Evolutionary conservation across 2,329 filamentous ascomycete genomes (phyloP), one percentile per base, ranked within the genome.

Genomic region (Ophiostoma angusticollis): DNA sequence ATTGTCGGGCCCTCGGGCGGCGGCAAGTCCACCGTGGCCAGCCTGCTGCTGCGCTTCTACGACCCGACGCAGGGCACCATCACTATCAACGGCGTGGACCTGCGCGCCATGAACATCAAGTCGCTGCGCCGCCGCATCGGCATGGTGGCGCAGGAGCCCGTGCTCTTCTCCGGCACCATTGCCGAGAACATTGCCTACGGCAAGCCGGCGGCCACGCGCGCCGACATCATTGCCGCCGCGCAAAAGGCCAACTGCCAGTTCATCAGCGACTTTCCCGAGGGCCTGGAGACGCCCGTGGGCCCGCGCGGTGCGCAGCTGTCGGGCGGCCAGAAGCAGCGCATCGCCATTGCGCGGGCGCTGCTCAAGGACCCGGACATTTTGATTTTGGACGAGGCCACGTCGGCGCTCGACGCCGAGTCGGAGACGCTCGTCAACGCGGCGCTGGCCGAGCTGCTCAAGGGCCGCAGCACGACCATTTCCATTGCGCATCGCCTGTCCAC

Each of bases 341-440:
- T 98, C 52, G 91, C 91, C 27, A 98, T 98, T 57, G 91, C 91
- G 5, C 77, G 93, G 39, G 91, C 91, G 11, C 70, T 98, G 21
- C 78, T 98, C 50, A 96, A 96, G 60, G 76, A 95, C 46, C 93
- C 93, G 0, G 91, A 98, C 61, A 96, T 98, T 46, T 67, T 98
- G 21, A 93, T 98, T 44, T 73, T 98, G 1, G 91, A 98, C 54
- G 91, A 98, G 67, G 84, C 93, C 14, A 98, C 93, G 0, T 94
- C 85, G 3, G 91, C 91, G 0, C 70, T 98, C 7, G 91, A 98
- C 56, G 91, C 91, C 12, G 91, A 98, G 59, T 94, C 85, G 0
- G 91, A 98, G 59, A 96, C 91, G 0, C 72, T 96, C 3, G 91
- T 98, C 44, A 98, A 98, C 57, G 79, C 85, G 51, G 91, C 91